Base-by-base conservation (phyloP, 2,329 filamentous ascomycete species). In the Microdochium bolleyi region DNA sequence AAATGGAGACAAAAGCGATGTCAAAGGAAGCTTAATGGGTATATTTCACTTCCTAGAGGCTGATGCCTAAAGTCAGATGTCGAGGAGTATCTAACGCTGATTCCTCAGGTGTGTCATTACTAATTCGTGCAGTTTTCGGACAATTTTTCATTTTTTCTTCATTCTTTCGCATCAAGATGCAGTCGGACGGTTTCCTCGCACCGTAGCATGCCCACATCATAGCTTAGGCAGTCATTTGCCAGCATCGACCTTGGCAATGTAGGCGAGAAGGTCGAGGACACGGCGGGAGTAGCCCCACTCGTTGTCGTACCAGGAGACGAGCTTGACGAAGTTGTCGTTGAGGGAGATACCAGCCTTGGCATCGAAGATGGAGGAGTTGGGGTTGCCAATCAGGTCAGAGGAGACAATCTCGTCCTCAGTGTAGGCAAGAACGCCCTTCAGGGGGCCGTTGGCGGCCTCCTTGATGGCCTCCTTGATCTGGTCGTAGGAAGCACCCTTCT, bases 251-350 rank as follows among this genome's bases (percentile, higher is more conserved):
- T 89, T 88, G 74, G 87, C 79, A 67, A 92, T 82, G 80, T 91
- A 87, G 75, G 80, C 78, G 71, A 83, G 71, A 66, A 94, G 87
- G 77, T 94, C 88, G 64, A 92, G 78, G 67, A 92, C 88, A 84
- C 88, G 94, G 80, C 92, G 92, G 75, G 89, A 95, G 88, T 99
- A 97, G 70, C 92, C 94, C 91, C 92, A 96, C 85, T 97, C 92
- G 83, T 97, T 97, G 83, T 96, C 91, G 79, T 96, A 96, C 94
- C 92, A 97, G 67, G 86, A 86, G 73, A 96, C 88, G 58, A 99
- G 84, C 88, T 99, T 99, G 83, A 96, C 85, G 74, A 97, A 97
- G 86, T 96, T 92, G 69, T 91, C 77, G 85, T 97, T 99, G 67
- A 99, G 87, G 62, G 92, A 88, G 77, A 99, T 97, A 83, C 94